Evolutionary conservation across 2,329 filamentous ascomycete species (phyloP), one percentile per base, ranked within the genome.

Genomic region (Sporothrix inflata): DNA sequence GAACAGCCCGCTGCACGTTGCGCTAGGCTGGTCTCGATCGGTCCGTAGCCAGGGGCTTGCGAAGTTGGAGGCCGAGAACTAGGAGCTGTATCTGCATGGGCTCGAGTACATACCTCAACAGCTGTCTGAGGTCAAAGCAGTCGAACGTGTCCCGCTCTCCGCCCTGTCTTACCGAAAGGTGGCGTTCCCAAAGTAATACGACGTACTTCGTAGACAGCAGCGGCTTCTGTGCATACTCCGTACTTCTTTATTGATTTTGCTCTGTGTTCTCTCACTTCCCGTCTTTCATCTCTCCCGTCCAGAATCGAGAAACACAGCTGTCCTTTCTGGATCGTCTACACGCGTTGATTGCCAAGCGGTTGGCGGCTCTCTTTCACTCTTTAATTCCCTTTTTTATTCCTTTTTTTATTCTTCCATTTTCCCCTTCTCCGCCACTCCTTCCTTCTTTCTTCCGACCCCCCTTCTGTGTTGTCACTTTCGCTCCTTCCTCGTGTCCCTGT

Each of bases 291-390:
- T 51, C 11, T 47, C 16, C 42, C 40, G 14, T 34, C 63, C 45
- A 1, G 14, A 34, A 38, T 53, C 42, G 47, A 68, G 49, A 38
- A 53, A 27, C n/a, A 63, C 5, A 66, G 42, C 53, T 70, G 69
- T 65, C 42, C 27, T 71, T 40, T 70, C 51, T 42, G 8, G 21
- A 30, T 30, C 40, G 38, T 40, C 2, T 45, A 8, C 9, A 1
- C 34, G n/a, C 34, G 4, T 57, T 45, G 30, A 21, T 57, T 53
- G 45, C 24, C 30, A 51, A 27, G 30, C 3, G 3, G n/a, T 42
- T 21, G 47, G 21, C 34, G 34, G 30, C 47, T 69, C 49, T 57
- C 30, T 69, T 6, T 57, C 49, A 16, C 24, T 30, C 34, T 27
- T 40, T 42, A 7, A 38, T 65, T 65, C 42, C 8, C 19, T 65